Evolutionary conservation across 352 stramenopile species (phyloP).

Genomic region (Phytophthora sojae): DNA sequence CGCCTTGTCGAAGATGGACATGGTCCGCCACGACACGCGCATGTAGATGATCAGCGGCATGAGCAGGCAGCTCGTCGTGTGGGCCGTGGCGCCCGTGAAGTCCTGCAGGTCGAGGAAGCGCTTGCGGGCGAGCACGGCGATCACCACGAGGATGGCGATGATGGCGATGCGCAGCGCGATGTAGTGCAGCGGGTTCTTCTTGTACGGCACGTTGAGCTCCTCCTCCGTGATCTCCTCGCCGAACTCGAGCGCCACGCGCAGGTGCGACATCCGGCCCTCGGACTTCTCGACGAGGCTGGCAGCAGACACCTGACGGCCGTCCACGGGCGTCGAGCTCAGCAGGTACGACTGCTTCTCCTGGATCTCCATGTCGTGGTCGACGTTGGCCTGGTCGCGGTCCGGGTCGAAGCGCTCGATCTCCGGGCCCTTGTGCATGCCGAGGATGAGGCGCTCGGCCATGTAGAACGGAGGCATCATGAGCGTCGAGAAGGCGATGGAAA

Average conservation of each 20-base stretch:
- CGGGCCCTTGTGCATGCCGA: conserved; percentile 1
- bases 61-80: conserved; percentile 37
- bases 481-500: conserved; percentile 45
- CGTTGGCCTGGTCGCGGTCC: conserved; percentile 6
- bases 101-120: conserved; percentile 53
- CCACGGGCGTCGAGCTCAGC: conserved; percentile 17
- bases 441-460: conserved; percentile 44
- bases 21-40: conserved; percentile 40
- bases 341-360: conserved; percentile 28
- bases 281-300: conserved; percentile 1
- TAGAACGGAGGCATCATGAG: conserved; percentile 53
- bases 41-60: conserved; percentile 55
- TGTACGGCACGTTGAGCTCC: neutral
- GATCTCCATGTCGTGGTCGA: conserved; percentile 16
- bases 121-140: conserved; percentile 44
- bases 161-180: conserved; percentile 14
- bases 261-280: conserved; percentile 2
- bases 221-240: conserved; percentile 2
- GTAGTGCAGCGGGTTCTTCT: neutral
- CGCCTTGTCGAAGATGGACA: conserved; percentile 51
- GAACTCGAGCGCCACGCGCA: neutral
- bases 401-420: conserved; percentile 8
- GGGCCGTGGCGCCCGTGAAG: conserved; percentile 45
- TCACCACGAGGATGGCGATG: conserved; percentile 39
- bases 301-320: conserved; percentile 3